These are phyloP conservation scores for Quercus lobata DNA, from an alignment of 331 rosid species.

Conservation along the genomic window DNA sequence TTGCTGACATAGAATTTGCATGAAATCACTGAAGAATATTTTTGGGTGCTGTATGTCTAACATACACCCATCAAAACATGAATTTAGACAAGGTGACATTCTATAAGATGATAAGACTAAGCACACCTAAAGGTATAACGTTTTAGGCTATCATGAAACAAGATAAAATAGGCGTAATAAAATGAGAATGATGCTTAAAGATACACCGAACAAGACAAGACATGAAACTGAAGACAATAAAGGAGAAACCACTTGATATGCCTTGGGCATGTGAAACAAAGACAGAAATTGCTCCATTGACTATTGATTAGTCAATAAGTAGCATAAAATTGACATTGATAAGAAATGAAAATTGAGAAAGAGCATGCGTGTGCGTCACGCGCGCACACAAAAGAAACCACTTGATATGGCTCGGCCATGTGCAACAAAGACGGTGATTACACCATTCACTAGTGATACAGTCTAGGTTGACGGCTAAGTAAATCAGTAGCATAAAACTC, in stretches of 20 bases:
- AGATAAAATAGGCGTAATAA: neutral
- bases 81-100: neutral
- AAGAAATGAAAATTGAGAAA: neutral
- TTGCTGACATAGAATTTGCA: neutral
- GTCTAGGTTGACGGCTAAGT: neutral
- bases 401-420: neutral
- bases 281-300: neutral
- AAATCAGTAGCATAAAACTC: neutral
- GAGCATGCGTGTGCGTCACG: neutral
- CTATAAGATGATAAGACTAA: neutral
- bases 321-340: neutral
- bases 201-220: neutral
- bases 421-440: neutral
- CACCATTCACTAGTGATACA: neutral
- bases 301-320: neutral
- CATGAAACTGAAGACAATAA: neutral
- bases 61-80: neutral
- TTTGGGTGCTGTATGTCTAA: neutral
- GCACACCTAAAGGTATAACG: neutral
- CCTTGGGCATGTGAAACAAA: neutral
- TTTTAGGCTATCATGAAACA: neutral
- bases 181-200: neutral
- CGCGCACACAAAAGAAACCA: neutral
- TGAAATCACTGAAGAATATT: neutral
- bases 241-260: neutral